A percentile compares a stretch with the other conserved stretches of the same genome.
These are phyloP conservation scores for Ceratocystiopsis sp. DNA, from an alignment of 2,329 filamentous ascomycete species.

Conservation along the genomic window DNA sequence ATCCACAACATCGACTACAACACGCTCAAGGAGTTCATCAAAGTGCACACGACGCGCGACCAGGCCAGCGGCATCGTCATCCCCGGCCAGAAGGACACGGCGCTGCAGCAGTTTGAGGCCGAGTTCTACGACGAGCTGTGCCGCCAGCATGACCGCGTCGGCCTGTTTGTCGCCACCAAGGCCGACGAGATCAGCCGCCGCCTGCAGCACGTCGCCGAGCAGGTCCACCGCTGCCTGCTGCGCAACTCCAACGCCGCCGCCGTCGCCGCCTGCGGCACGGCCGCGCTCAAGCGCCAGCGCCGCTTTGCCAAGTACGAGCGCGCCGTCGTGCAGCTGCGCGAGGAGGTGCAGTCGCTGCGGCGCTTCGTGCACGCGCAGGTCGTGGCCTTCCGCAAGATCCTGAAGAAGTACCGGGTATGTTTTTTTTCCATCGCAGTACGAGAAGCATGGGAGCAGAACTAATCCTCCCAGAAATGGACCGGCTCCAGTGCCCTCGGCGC, in stretches of 20 bases:
- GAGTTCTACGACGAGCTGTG: constrained; percentile 55
- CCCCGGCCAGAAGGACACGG: constrained; percentile 47
- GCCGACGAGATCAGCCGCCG: constrained; percentile 58
- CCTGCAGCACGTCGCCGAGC: constrained; percentile 34
- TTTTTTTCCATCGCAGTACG: background rate
- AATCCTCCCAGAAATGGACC: constrained; percentile 52
- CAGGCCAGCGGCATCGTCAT: constrained; percentile 56
- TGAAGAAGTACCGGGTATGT: constrained; percentile 59
- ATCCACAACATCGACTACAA: constrained; percentile 82
- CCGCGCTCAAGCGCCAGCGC: constrained; percentile 30
- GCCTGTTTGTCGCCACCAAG: constrained; percentile 66
- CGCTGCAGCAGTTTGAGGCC: constrained; percentile 48
- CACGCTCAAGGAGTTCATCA: constrained; percentile 71
- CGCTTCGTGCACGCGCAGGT: constrained; percentile 60
- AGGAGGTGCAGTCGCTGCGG: constrained; percentile 53
- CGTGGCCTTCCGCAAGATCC: constrained; percentile 62
- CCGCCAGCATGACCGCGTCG: constrained; percentile 59
- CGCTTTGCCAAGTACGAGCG: constrained; percentile 36
- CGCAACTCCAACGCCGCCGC: constrained; percentile 18
- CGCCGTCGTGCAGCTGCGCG: constrained; percentile 39
- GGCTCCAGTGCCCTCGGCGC: constrained; percentile 46
- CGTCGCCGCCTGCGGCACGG: constrained; percentile 15
- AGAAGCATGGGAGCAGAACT: background rate
- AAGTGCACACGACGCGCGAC: constrained; percentile 56
- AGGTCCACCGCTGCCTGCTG: constrained; percentile 28